A percentile compares a stretch with the other conserved stretches of the same genome.
These are phyloP conservation scores for Herpetospermum pedunculosum DNA, from an alignment of 306 rosid genomes.

Conservation along the genomic window DNA sequence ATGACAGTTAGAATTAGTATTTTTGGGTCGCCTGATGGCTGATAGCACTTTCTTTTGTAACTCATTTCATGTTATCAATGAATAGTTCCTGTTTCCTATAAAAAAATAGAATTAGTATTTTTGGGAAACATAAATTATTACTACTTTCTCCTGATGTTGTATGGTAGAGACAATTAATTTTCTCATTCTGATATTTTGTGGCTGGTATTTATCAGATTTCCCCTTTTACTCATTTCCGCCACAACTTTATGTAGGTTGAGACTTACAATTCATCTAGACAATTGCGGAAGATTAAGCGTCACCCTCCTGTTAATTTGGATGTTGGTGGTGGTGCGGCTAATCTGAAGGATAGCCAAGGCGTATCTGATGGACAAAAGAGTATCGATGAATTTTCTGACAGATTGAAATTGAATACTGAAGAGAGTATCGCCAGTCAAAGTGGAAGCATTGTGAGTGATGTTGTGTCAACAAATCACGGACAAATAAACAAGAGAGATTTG, in stretches of 20 bases:
- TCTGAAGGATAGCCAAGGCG: slow-evolving; percentile 17
- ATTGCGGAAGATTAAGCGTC: slow-evolving; percentile 60
- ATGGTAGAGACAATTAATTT: background rate
- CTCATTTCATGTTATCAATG: no score
- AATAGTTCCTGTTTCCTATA: no score
- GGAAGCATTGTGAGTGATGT: slow-evolving; percentile 24
- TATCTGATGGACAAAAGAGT: slow-evolving; percentile 23
- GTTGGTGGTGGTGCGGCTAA: slow-evolving; percentile 27
- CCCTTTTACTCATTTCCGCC: slow-evolving; percentile 5
- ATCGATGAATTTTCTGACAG: slow-evolving; percentile 15
- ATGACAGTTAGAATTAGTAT: background rate
- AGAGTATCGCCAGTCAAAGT: slow-evolving; percentile 7
- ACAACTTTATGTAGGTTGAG: slow-evolving; percentile 43
- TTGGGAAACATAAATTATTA: background rate
- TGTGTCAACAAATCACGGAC: slow-evolving; percentile 24
- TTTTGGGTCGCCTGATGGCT: no score
- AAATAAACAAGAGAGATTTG: slow-evolving; percentile 26
- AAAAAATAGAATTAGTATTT: no score
- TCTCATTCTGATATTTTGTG: background rate
- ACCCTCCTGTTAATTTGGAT: slow-evolving; percentile 36
- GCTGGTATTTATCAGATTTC: background rate
- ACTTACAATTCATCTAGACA: slow-evolving; percentile 48
- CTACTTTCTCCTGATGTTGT: background rate
- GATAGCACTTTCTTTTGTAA: no score
- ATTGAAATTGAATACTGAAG: slow-evolving; percentile 29